Conservation (phyloP, 495 filamentous ascomycete species). For the Lophium mytilinum region DNA sequence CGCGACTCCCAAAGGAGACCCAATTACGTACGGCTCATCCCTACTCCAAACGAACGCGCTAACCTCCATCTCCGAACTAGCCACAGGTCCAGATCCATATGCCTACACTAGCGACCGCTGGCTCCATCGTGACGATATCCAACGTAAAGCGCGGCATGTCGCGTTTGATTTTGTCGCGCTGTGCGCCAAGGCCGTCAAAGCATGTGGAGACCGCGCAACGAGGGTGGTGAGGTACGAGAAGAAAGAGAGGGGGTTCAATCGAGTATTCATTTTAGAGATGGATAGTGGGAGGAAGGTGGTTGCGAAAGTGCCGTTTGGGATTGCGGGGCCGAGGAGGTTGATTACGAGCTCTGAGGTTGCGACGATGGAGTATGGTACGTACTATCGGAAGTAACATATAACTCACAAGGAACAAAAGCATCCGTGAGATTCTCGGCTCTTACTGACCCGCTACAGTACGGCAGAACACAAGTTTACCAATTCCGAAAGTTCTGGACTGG, state of each 20-base stretch:
- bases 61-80: too few relatives aligned
- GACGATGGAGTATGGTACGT: conserved; percentile 39
- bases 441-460: conserved; percentile 23
- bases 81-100: conserved; percentile 28
- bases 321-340: conserved; percentile 31
- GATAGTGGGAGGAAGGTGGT: conserved; percentile 31
- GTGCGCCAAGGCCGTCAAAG: conserved; percentile 25
- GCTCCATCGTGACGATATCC: conserved; percentile 34
- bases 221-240: conserved; percentile 29
- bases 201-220: conserved; percentile 29
- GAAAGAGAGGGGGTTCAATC: conserved; percentile 38
- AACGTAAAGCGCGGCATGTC: conserved; percentile 33
- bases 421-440: neutral
- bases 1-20: too few relatives aligned
- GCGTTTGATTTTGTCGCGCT: conserved; percentile 36
- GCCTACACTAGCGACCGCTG: conserved; percentile 37
- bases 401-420: too few relatives aligned
- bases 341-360: conserved; percentile 41
- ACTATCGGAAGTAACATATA: too few relatives aligned
- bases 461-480: conserved; percentile 31
- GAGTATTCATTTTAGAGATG: conserved; percentile 37
- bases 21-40: too few relatives aligned
- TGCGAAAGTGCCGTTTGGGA: conserved; percentile 31
- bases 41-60: too few relatives aligned
- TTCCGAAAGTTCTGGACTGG: conserved; percentile 39